Percentiles rank a stretch among this genome's conserved stretches.
Conservation (phyloP, 805 yeast genomes). For the Starmerella davenportii region DNA sequence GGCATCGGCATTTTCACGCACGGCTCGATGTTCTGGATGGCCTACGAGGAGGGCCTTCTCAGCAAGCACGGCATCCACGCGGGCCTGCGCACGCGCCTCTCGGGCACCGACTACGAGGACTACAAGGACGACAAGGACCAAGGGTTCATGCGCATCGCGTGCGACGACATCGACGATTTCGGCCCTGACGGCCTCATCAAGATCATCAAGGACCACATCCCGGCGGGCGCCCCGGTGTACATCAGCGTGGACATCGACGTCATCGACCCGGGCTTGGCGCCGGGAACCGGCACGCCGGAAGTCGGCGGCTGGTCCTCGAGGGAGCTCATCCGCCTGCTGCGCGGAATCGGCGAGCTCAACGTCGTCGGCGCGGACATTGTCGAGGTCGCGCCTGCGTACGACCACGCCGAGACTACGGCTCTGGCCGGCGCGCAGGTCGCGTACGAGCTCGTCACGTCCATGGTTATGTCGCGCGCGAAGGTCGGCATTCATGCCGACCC, state of each 20-base stretch:
- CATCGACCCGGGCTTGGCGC: conserved; percentile 54
- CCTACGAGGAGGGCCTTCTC: conserved; percentile 47
- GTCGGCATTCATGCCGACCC: conserved; percentile 16
- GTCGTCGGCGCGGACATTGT: conserved; percentile 63
- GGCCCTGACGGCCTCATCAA: conserved; percentile 44
- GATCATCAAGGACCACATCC: conserved; percentile 37
- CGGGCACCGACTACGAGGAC: conserved; percentile 42
- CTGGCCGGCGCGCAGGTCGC: conserved; percentile 50
- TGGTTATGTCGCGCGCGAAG: conserved; percentile 35
- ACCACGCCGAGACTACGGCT: conserved; percentile 43
- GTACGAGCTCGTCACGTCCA: conserved; percentile 51
- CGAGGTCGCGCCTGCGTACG: conserved; percentile 53
- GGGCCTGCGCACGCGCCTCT: conserved; percentile 56
- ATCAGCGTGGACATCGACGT: conserved; percentile 61
- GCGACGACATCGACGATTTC: conserved; percentile 55
- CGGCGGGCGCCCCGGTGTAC: conserved; percentile 46
- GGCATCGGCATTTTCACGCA: conserved; percentile 54
- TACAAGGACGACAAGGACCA: conserved; percentile 48
- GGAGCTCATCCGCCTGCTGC: conserved; percentile 41
- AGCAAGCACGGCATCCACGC: conserved; percentile 47
- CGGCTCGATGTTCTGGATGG: conserved; percentile 79
- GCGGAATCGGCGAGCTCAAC: conserved; percentile 41
- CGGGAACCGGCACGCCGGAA: conserved; percentile 69
- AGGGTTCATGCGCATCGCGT: conserved; percentile 49
- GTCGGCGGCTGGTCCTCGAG: conserved; percentile 57